Evolutionary conservation across 2,329 filamentous ascomycete species (phyloP).

Genomic region (Xylariaceae sp.): DNA sequence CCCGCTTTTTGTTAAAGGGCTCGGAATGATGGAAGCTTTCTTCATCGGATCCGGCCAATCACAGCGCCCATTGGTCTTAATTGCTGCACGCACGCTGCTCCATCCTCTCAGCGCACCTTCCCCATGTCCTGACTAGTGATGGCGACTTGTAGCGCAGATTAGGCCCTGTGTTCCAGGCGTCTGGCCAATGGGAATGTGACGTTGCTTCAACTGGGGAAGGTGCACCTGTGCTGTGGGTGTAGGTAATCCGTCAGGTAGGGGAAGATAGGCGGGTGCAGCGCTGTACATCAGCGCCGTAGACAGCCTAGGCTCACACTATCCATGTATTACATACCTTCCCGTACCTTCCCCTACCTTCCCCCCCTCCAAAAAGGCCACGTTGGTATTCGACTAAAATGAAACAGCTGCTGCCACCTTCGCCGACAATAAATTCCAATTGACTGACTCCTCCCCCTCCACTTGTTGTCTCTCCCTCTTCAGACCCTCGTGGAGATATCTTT

Average conservation of each 20-base stretch:
- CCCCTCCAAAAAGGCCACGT: slow-evolving; percentile 30
- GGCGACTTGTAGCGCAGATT: neutral
- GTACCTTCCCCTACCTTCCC: neutral
- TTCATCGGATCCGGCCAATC: slow-evolving; percentile 4
- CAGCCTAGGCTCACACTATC: neutral
- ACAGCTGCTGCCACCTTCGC: slow-evolving; percentile 17
- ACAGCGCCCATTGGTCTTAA: neutral
- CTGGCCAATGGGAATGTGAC: slow-evolving; percentile 1
- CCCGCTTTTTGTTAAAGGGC: slow-evolving; percentile 1
- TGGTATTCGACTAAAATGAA: slow-evolving; percentile 22
- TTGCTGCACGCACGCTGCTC: neutral
- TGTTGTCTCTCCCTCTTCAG: slow-evolving; percentile 21
- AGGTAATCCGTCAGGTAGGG: too few species aligned
- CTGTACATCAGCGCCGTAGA: neutral
- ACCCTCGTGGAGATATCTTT: slow-evolving; percentile 25
- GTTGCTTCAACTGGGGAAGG: neutral
- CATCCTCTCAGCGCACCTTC: neutral
- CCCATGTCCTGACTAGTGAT: slow-evolving; percentile 1
- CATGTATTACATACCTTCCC: neutral
- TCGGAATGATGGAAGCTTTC: slow-evolving; percentile 9
- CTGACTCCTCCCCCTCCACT: slow-evolving; percentile 15
- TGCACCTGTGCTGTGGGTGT: neutral
- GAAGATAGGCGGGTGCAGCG: too few species aligned
- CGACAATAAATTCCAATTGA: slow-evolving; percentile 25
- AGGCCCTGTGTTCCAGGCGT: neutral